Base-by-base conservation (phyloP, 345 rosid species). In the Microcos paniculata region DNA sequence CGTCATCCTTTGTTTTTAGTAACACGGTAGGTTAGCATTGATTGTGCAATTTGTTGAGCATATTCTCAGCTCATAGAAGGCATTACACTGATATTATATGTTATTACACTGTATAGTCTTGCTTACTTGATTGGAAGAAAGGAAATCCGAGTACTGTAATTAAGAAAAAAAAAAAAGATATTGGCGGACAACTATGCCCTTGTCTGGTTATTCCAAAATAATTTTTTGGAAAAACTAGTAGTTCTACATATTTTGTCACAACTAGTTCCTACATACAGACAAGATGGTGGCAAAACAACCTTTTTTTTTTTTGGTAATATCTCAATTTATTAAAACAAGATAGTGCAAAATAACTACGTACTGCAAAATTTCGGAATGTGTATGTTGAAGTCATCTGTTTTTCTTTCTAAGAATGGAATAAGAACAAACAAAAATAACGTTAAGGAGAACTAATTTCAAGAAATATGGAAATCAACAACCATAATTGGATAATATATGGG, bases 71-170 rank as follows among this genome's bases (percentile, higher is more conserved):
- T 62, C 40, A 67, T 51, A 72, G 55, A 48, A 74, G 18, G 1
- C 26, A 1, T 58, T 12, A 10, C 31, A 2, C 55, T 33, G 40
- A 35, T 35, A 35, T 35, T 7, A 28, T 62, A 30, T 31, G 19
- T 45, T 5, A 23, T 71, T 49, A 63, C n/a, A 0, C 13, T 77
- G 83, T 84, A 80, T 75, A 82, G 71, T 74, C 77, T 48, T 28
- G 52, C 57, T 66, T 51, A 49, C n/a, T 26, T 49, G 16, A 76
- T 70, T 70, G 69, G 14, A 57, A 67, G 73, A 18, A 71, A 83
- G 40, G 5, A 30, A 8, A 66, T 14, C 51, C 40, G 58, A 43
- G 58, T 72, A 40, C 42, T 42, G 49, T 24, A 68, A 71, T 35
- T 35, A 7, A 3, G 6, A 38, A 55, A 48, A 68, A 49, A 40